A percentile compares a stretch with the other conserved stretches of the same genome.
Evolutionary conservation across 2,329 filamentous ascomycete species (phyloP).

Genomic region (Hymenoscyphus fructigenus): DNA sequence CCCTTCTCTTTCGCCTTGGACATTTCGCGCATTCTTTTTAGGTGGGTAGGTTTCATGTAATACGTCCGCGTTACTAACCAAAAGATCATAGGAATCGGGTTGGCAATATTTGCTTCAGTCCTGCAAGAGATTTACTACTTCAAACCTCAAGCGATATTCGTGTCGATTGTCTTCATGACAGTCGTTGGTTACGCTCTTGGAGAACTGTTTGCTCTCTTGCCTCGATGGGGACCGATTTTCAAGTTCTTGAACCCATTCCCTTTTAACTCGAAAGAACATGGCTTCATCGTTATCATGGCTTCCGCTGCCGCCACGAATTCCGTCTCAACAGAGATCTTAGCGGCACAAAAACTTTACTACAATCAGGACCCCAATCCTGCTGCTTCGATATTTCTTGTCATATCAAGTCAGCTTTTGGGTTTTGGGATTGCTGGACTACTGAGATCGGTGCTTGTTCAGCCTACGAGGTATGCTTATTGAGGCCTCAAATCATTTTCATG

Average conservation of each 20-base stretch:
- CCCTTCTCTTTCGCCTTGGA: conserved; percentile 37
- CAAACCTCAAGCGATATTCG: conserved; percentile 46
- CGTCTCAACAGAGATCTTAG: conserved; percentile 45
- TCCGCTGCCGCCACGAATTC: conserved; percentile 63
- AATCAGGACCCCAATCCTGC: conserved; percentile 43
- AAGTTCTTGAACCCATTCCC: conserved; percentile 42
- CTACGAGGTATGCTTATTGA: conserved; percentile 12
- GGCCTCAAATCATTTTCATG: not conserved
- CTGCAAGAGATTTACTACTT: conserved; percentile 47
- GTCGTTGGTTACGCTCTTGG: conserved; percentile 46
- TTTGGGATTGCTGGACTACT: conserved; percentile 61
- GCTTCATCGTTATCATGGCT: conserved; percentile 61
- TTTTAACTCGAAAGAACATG: conserved; percentile 41
- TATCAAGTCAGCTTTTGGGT: conserved; percentile 61
- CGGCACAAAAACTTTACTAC: conserved; percentile 48
- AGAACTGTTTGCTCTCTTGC: conserved; percentile 41
- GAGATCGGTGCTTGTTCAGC: conserved; percentile 53
- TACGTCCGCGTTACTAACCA: not conserved
- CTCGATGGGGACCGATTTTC: conserved; percentile 37
- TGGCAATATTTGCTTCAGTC: conserved; percentile 39
- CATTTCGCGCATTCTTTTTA: conserved; percentile 40
- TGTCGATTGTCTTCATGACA: conserved; percentile 45
- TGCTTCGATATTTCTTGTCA: conserved; percentile 58
- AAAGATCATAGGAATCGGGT: conserved; percentile 29
- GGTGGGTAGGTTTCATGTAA: conserved; percentile 24